Conservation (phyloP, 192 early-diverging fungal species). For the Backusella tuberculispora region DNA sequence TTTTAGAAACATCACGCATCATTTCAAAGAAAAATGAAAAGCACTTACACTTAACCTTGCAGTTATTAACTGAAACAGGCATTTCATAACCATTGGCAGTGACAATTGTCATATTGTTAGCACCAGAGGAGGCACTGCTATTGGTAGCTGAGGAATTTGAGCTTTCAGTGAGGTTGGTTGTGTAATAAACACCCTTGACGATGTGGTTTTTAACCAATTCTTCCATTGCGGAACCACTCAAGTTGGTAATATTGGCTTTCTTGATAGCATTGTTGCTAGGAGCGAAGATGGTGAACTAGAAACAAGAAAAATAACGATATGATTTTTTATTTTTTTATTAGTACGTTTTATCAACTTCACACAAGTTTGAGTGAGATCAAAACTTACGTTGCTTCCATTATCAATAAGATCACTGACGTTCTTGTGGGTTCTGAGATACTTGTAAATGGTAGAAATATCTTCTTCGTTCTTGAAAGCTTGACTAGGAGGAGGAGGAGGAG, state of each 20-base stretch:
- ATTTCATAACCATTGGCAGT: background rate
- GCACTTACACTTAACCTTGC: background rate
- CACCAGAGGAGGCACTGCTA: background rate
- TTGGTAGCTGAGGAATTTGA: background rate
- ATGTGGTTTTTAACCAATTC: constrained; percentile 21
- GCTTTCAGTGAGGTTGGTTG: constrained; percentile 24
- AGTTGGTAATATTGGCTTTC: background rate
- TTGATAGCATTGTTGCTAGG: constrained; percentile 20
- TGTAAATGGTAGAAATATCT: constrained; percentile 2
- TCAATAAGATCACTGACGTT: constrained; percentile 4
- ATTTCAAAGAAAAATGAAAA: background rate
- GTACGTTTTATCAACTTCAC: background rate
- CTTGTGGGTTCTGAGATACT: background rate
- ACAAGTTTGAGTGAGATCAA: background rate
- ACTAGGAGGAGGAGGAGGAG: background rate
- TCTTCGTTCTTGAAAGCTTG: background rate
- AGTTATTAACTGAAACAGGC: background rate
- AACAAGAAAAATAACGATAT: background rate
- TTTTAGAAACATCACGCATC: background rate
- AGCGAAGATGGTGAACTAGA: constrained; percentile 27
- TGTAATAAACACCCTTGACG: constrained; percentile 25
- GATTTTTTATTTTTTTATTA: too few species aligned
- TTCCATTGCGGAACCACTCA: constrained; percentile 2
- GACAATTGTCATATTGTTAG: background rate
- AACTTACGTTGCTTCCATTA: background rate